Percentiles rank a stretch among this genome's conserved stretches.
Evolutionary conservation across 305 asterid species (phyloP).

Genomic region (Fraxinus platypoda): DNA sequence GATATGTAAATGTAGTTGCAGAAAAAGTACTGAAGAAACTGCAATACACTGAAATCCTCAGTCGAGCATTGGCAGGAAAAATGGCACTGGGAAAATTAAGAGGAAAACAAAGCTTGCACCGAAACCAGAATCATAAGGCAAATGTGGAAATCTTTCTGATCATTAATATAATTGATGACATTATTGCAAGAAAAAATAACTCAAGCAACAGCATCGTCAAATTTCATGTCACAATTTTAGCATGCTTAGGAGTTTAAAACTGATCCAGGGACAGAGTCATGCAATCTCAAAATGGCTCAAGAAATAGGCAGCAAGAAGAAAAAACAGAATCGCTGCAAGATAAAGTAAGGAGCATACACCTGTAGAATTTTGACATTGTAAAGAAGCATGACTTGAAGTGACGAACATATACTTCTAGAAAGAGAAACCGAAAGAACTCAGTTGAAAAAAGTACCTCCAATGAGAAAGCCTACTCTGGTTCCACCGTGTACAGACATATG

Average conservation of each 20-base stretch:
- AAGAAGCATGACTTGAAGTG: not conserved
- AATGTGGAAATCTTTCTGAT: not conserved
- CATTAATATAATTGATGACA: not conserved
- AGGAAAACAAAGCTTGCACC: not conserved
- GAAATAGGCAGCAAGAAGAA: not conserved
- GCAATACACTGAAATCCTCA: not conserved
- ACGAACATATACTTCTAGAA: not conserved
- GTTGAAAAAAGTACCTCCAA: constrained; percentile 54
- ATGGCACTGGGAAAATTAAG: not conserved
- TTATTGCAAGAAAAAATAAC: not conserved
- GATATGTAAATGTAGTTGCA: not conserved
- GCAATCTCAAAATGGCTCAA: not conserved
- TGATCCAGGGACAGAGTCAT: not conserved
- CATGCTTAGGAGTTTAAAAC: not conserved
- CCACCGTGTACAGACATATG: constrained; percentile 24
- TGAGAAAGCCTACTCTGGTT: constrained; percentile 47
- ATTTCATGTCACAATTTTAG: not conserved
- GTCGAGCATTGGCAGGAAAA: not conserved
- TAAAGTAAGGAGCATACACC: not conserved
- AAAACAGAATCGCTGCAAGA: not conserved
- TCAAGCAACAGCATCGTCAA: not conserved
- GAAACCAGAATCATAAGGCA: not conserved
- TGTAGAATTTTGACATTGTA: not conserved
- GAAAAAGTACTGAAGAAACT: not conserved
- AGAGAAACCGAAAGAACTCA: not conserved